These are phyloP conservation scores for Veloboletus limbatus DNA, from an alignment of 1,284 basidiomycete species.

Conservation along the genomic window DNA sequence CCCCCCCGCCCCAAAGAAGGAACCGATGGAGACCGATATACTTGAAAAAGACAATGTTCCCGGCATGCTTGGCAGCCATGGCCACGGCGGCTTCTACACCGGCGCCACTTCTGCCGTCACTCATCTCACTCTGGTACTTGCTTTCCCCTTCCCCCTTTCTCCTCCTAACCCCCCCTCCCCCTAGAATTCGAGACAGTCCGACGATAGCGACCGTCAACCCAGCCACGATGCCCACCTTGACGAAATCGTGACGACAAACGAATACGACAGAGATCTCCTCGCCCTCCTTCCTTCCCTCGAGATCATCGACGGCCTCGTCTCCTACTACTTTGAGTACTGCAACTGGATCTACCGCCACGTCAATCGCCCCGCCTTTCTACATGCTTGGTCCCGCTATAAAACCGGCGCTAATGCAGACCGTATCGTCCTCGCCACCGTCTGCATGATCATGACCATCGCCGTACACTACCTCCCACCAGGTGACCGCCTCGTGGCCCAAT, in stretches of 20 bases:
- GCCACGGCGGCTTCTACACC: constrained; percentile 64
- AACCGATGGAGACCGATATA: constrained; percentile 46
- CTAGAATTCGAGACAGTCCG: constrained; percentile 48
- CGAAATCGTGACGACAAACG: constrained; percentile 45
- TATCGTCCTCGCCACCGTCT: constrained; percentile 64
- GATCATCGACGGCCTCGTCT: constrained; percentile 66
- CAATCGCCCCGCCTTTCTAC: constrained; percentile 56
- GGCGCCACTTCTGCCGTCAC: constrained; percentile 70
- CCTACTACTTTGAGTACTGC: constrained; percentile 78
- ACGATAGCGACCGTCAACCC: constrained; percentile 50
- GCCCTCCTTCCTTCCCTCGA: constrained; percentile 59
- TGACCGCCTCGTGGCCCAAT: constrained; percentile 55
- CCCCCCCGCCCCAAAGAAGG: constrained; percentile 47
- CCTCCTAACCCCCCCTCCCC: constrained; percentile 11
- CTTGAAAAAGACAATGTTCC: constrained; percentile 50
- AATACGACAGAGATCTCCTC: constrained; percentile 71
- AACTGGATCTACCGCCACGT: constrained; percentile 82
- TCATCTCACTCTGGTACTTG: constrained; percentile 58
- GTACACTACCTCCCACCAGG: constrained; percentile 65
- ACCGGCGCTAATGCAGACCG: constrained; percentile 61
- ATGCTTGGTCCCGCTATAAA: constrained; percentile 72
- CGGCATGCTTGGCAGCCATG: constrained; percentile 62
- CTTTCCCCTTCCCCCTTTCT: constrained; percentile 10
- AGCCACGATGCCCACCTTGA: constrained; percentile 43
- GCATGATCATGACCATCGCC: constrained; percentile 68